Percentiles rank a stretch among this genome's conserved stretches.
phyloP scores from a whole-genome alignment of 139 green algal species.

The Micractinium conductrix region DNA sequence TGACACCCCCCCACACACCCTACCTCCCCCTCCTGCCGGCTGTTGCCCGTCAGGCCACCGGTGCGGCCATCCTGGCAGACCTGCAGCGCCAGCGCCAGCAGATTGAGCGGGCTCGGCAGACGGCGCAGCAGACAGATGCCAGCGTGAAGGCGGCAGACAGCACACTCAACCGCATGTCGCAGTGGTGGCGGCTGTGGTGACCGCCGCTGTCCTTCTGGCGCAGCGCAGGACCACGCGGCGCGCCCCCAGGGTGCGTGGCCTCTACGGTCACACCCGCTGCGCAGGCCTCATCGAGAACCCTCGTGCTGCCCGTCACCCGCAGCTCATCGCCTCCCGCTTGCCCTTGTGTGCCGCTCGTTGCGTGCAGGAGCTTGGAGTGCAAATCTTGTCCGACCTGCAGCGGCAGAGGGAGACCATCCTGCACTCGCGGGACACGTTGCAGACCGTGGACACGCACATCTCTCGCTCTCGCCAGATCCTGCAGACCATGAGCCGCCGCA shows the following conservation, averaged over 20 bases:
- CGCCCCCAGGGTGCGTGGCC: background rate
- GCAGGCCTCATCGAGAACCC: no score
- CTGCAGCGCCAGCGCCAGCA: slow-evolving; percentile 66
- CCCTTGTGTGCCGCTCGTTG: background rate
- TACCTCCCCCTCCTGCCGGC: no score
- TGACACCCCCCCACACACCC: no score
- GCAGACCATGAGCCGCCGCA: slow-evolving; percentile 81
- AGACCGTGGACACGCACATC: slow-evolving; percentile 93
- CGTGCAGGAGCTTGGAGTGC: slow-evolving; percentile 93
- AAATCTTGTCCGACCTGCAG: slow-evolving; percentile 92
- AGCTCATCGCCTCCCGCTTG: background rate
- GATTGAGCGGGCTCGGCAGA: slow-evolving; percentile 52
- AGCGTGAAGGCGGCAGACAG: slow-evolving; percentile 43
- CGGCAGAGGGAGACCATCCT: slow-evolving; percentile 94
- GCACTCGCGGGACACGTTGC: slow-evolving; percentile 83
- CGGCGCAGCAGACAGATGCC: slow-evolving; percentile 44
- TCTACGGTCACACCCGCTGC: background rate
- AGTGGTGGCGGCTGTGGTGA: slow-evolving; percentile 48
- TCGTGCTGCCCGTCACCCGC: background rate
- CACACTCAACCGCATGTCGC: slow-evolving; percentile 47
- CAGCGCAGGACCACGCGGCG: no score
- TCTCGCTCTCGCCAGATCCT: slow-evolving; percentile 84
- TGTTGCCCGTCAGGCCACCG: slow-evolving; percentile 48
- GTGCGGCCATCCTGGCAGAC: slow-evolving; percentile 60
- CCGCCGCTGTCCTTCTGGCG: no score